These are phyloP conservation scores for Lolium perenne DNA, from an alignment of 176 grass and related monocot genomes.

Conservation along the genomic window DNA sequence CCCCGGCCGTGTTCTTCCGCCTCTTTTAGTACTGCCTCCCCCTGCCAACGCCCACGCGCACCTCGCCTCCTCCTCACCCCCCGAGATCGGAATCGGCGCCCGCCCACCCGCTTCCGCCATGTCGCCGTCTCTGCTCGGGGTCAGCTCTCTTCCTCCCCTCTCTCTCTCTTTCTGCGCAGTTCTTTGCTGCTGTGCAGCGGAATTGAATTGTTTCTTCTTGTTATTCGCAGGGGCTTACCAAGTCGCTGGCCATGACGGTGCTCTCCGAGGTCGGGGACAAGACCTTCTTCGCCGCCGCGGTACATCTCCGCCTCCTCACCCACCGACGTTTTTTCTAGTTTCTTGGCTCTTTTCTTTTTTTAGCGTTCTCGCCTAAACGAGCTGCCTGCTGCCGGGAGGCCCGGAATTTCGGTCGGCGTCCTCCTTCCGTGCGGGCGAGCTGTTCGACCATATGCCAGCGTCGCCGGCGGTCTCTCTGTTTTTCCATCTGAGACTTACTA, in stretches of 20 bases:
- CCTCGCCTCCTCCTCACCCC: background rate
- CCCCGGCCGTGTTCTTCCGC: too few species aligned
- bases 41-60: slow-evolving; percentile 19
- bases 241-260: slow-evolving; percentile 96
- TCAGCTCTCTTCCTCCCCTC: background rate
- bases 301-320: slow-evolving; percentile 14
- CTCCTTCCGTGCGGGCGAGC: background rate
- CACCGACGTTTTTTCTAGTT: background rate
- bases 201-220: background rate
- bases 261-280: slow-evolving; percentile 99
- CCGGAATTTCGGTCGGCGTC: background rate
- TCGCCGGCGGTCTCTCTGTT: background rate
- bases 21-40: slow-evolving; percentile 9
- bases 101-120: slow-evolving; percentile 13
- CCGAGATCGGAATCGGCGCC: slow-evolving; percentile 51
- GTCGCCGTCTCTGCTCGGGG: slow-evolving; percentile 61
- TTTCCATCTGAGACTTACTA: background rate
- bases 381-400: background rate
- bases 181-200: background rate
- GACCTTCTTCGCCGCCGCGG: slow-evolving; percentile 99
- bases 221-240: slow-evolving; percentile 80
- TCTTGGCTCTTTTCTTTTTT: background rate
- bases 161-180: background rate
- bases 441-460: slow-evolving; percentile 41
- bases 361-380: background rate